Evolutionary conservation across 495 filamentous ascomycete species (phyloP), one percentile per base, ranked within the genome.

Genomic region (Halenospora varia): DNA sequence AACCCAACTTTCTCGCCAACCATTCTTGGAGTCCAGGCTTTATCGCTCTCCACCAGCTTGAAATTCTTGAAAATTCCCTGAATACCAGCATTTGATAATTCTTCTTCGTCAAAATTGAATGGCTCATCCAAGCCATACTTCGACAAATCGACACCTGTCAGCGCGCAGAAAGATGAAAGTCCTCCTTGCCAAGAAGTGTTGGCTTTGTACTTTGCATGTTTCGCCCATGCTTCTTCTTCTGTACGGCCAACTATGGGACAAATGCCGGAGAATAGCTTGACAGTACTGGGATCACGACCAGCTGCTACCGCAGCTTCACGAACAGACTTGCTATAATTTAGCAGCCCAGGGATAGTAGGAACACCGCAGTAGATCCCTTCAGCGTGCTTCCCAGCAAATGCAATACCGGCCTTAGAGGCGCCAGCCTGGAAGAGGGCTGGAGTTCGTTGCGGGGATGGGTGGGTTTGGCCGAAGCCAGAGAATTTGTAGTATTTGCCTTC

Each of bases 361-460:
- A 82, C 75, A 26, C 59, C 74, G 56, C 79, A 68, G 57, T 82
- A 83, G 45, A 83, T 76, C 17, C 77, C 80, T 56, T 84, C 80
- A 41, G 77, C 80, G 60, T 84, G 82, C 57, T 86, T 77, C 0
- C 82, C 83, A 0, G 83, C 84, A 57, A 88, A 88, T 0, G 56
- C 71, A 69, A 83, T 86, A 3, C 85, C 84, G 0, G 83, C 77
- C 35, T 77, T 77, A 0, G 82, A 86, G 0, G 83, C 83, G 2
- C 84, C 84, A 0, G 85, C 85, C 66, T 87, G 84, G 2, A 86
- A 66, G 10, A 87, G 72, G 13, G 87, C 68, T 0, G 85, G 85
- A 10, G 84, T 86, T 22, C 85, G 73, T 57, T 88, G 85, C 3
- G 81, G 82, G 44, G 75, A 79, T 3, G 85, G 85, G 51, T 86